Evolutionary conservation across 306 rosid genomes (phyloP), one percentile per base, ranked within the genome.

Genomic region (Glycine soja): DNA sequence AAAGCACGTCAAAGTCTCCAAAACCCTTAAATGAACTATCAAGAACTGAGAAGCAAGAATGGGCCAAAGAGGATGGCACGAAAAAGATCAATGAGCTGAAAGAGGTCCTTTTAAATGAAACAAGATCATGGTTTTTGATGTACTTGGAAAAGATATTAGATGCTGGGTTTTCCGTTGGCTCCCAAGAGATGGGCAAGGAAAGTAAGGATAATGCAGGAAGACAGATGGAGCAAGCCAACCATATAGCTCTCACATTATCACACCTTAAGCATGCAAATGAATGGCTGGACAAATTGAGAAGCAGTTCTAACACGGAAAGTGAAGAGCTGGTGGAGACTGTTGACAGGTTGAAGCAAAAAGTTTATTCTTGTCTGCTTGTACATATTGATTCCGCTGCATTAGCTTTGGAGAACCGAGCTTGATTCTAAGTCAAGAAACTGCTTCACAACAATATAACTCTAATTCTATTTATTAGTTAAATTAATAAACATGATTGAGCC

Each of bases 211-310:
- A 68, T 46, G 77, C 86, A 68, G 91, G 89, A 38, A 81, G 84
- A 73, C 85, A 81, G 56, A 68, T 64, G 70, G 93, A 83, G 75
- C 91, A 87, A 47, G 96, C 88, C 75, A 90, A 88, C 86, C 86
- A 83, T 48, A 95, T 92, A 65, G 96, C 97, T 73, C 87, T 87
- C 54, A 83, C 96, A 10, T 57, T 95, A 46, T 91, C 94, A 18
- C 89, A 93, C 79, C 99, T 95, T 81, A 95, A 95, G 87, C 85
- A 86, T 53, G 92, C 97, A 69, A 92, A 90, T n/a, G 96, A 90
- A 79, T 95, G 98, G 98, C 85, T 95, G 87, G 99, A 95, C n/a
- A 91, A 86, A 65, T 82, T 91, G 16, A 84, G 84, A 79, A 81
- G 74, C 66, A 85, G 80, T 57, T 75, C 85, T 34, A 81, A 76